Evolutionary conservation across 768 basidiomycete species (phyloP).

Genomic region (Pleurotus giganteus): DNA sequence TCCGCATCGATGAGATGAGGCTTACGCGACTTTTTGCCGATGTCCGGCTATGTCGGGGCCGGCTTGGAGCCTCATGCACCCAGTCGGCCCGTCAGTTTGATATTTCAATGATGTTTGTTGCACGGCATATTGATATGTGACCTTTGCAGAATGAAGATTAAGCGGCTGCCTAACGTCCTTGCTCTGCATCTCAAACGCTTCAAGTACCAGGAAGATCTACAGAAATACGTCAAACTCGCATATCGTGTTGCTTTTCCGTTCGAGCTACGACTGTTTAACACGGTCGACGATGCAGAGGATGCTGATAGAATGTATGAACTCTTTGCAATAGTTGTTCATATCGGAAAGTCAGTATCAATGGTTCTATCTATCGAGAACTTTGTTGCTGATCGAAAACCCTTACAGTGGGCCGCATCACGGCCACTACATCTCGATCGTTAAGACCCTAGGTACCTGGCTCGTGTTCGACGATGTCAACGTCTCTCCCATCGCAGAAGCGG

Average conservation of each 20-base stretch:
- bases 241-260: slow-evolving; percentile 97
- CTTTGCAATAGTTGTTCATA: slow-evolving; percentile 98
- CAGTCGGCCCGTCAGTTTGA: slow-evolving; percentile 7
- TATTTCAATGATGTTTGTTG: neutral
- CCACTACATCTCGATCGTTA: slow-evolving; percentile 95
- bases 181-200: slow-evolving; percentile 97
- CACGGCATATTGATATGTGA: slow-evolving; percentile 7
- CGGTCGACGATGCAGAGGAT: slow-evolving; percentile 88
- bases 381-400: slow-evolving; percentile 13
- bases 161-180: slow-evolving; percentile 91
- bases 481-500: slow-evolving; percentile 80
- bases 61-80: neutral
- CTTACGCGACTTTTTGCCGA: neutral
- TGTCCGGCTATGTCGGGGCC: neutral
- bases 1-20: no score
- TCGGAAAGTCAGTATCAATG: slow-evolving; percentile 78
- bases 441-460: slow-evolving; percentile 81
- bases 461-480: slow-evolving; percentile 97
- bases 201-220: slow-evolving; percentile 94
- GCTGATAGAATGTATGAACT: slow-evolving; percentile 93
- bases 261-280: slow-evolving; percentile 94
- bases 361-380: slow-evolving; percentile 6
- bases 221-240: slow-evolving; percentile 90
- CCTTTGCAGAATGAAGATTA: slow-evolving; percentile 90
- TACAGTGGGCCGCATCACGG: slow-evolving; percentile 95